Conservation (phyloP, 1,139 yeast genomes). For the Zygosaccharomyces pseudobailii region DNA sequence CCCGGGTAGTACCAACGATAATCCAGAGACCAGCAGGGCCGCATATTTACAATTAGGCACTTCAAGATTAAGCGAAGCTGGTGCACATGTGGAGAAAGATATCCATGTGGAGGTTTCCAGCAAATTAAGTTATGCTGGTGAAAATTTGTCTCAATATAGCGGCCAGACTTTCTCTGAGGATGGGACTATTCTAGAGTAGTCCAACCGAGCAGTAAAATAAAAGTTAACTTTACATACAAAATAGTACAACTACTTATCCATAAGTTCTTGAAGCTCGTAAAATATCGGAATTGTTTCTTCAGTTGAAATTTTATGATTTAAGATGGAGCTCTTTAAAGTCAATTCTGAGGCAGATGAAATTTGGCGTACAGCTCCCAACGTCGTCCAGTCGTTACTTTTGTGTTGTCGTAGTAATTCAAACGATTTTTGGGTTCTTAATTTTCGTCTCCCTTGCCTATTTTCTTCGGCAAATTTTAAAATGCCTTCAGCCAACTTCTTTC, state of each 20-base stretch:
- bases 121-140: constrained; percentile 76
- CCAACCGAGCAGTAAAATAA: background rate
- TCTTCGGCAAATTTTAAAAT: constrained; percentile 28
- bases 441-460: constrained; percentile 25
- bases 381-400: constrained; percentile 4
- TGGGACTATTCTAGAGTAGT: constrained; percentile 11
- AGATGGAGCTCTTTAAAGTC: constrained; percentile 9
- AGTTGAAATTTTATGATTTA: constrained; percentile 9
- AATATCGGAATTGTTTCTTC: constrained; percentile 17
- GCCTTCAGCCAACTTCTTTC: constrained; percentile 26
- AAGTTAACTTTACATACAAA: background rate
- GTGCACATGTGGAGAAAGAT: constrained; percentile 52
- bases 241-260: constrained; percentile 6
- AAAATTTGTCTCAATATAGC: constrained; percentile 59
- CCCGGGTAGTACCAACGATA: constrained; percentile 73
- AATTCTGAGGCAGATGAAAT: constrained; percentile 9
- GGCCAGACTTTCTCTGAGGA: constrained; percentile 45
- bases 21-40: constrained; percentile 74
- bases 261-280: constrained; percentile 14
- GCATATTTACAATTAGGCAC: constrained; percentile 67
- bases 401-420: constrained; percentile 25
- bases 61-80: constrained; percentile 67
- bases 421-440: constrained; percentile 29
- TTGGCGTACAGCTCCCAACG: constrained; percentile 2
- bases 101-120: constrained; percentile 74